phyloP scores from a whole-genome alignment of 2,329 filamentous ascomycete genomes.

The Talaromyces piceae region DNA sequence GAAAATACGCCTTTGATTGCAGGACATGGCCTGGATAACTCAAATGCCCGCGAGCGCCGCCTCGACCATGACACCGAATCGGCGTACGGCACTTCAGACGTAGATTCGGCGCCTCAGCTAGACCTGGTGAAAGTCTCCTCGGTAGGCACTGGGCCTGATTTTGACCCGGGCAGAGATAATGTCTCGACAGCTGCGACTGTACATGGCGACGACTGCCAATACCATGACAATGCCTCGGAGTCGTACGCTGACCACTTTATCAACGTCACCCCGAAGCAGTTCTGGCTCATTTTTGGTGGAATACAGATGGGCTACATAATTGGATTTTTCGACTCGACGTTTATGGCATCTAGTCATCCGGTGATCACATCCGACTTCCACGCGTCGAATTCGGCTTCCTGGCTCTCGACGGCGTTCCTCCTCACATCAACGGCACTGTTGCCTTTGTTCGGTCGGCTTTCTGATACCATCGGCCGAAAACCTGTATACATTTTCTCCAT shows the following conservation, averaged over 20 bases:
- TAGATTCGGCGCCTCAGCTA: slow-evolving; percentile 9
- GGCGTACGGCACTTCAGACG: background rate
- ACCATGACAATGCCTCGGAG: slow-evolving; percentile 9
- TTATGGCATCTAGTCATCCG: slow-evolving; percentile 75
- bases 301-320: slow-evolving; percentile 52
- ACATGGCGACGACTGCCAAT: background rate
- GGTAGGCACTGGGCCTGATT: slow-evolving; percentile 19
- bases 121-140: slow-evolving; percentile 21
- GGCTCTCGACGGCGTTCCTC: slow-evolving; percentile 73
- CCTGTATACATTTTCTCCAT: slow-evolving; percentile 58
- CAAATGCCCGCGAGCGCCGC: background rate
- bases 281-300: slow-evolving; percentile 57
- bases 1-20: slow-evolving; percentile 15
- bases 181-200: slow-evolving; percentile 13
- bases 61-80: background rate
- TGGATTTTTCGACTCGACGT: slow-evolving; percentile 63
- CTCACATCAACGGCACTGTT: slow-evolving; percentile 70
- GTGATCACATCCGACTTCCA: slow-evolving; percentile 75
- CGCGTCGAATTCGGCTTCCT: slow-evolving; percentile 70
- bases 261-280: slow-evolving; percentile 38
- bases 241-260: slow-evolving; percentile 28
- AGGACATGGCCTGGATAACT: background rate
- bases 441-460: slow-evolving; percentile 65
- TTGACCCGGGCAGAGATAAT: slow-evolving; percentile 20
- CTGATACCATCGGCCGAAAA: slow-evolving; percentile 65